Evolutionary conservation across 441 rosid species (phyloP).

Genomic region (Eutrema salsugineum): DNA sequence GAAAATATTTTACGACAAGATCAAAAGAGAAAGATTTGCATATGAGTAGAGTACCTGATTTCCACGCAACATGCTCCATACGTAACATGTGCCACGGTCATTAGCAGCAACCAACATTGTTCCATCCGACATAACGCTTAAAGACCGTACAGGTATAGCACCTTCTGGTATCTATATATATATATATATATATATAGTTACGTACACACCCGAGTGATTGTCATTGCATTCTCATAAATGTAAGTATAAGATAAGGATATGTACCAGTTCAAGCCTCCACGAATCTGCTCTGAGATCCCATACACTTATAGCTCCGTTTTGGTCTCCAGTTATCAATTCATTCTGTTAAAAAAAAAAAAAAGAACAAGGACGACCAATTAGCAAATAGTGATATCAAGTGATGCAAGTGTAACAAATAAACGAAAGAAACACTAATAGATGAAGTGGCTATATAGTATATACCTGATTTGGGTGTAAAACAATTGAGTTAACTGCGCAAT

Average conservation of each 20-base stretch:
- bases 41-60: no score
- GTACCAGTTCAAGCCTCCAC: constrained; percentile 85
- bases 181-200: not conserved
- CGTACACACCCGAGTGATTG: constrained; percentile 9
- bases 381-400: not conserved
- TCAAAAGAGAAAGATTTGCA: no score
- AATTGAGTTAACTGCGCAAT: constrained; percentile 85
- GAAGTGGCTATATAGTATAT: not conserved
- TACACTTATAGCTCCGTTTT: constrained; percentile 81
- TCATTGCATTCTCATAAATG: not conserved
- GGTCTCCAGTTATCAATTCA: constrained; percentile 92
- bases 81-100: constrained; percentile 66
- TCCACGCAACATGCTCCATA: no score
- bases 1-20: no score
- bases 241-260: not conserved
- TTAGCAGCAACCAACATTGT: constrained; percentile 93
- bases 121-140: constrained; percentile 90
- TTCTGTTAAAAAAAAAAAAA: constrained; percentile 41
- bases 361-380: not conserved
- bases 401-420: not conserved
- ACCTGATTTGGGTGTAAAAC: constrained; percentile 97
- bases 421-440: not conserved
- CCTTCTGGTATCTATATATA: constrained; percentile 79
- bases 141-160: constrained; percentile 80
- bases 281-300: constrained; percentile 92